phyloP scores from a whole-genome alignment of 1,284 basidiomycete genomes.

The Psilocybe mexicana region DNA sequence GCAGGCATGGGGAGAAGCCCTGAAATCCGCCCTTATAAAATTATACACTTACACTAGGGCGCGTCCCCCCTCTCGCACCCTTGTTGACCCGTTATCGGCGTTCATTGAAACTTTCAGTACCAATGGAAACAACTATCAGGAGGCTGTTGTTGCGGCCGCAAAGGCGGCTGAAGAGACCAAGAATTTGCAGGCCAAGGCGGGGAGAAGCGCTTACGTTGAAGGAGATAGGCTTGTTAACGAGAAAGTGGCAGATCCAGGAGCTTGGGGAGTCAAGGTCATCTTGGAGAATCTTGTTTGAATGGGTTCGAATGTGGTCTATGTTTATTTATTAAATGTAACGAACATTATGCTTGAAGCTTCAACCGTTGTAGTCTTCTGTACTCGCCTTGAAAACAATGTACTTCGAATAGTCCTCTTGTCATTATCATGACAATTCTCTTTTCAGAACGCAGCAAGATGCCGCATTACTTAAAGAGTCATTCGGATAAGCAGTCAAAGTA shows the following conservation, averaged over 20 bases:
- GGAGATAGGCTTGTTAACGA: constrained; percentile 69
- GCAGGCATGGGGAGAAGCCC: constrained; percentile 64
- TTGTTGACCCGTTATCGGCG: constrained; percentile 89
- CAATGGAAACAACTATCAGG: constrained; percentile 39
- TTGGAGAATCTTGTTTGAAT: constrained; percentile 49
- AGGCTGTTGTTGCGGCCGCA: constrained; percentile 56
- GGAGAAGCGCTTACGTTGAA: constrained; percentile 87
- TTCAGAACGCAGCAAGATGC: too few relatives aligned
- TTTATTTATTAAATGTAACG: too few relatives aligned
- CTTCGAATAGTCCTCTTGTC: too few relatives aligned
- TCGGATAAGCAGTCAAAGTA: background rate
- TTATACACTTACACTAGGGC: constrained; percentile 90
- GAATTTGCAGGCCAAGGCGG: constrained; percentile 82
- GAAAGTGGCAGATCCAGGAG: constrained; percentile 84
- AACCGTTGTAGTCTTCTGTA: too few relatives aligned
- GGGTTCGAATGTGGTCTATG: background rate
- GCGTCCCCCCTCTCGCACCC: constrained; percentile 85
- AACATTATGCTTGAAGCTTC: too few relatives aligned
- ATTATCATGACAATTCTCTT: too few relatives aligned
- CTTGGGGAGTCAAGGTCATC: constrained; percentile 85
- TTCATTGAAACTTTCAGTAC: constrained; percentile 61
- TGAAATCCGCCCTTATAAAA: constrained; percentile 63
- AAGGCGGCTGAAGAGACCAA: constrained; percentile 76
- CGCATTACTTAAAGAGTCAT: too few relatives aligned
- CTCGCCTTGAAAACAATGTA: too few relatives aligned